These are phyloP conservation scores for Cynara cardunculus DNA, from an alignment of 129 eudicot genomes.

Conservation along the genomic window DNA sequence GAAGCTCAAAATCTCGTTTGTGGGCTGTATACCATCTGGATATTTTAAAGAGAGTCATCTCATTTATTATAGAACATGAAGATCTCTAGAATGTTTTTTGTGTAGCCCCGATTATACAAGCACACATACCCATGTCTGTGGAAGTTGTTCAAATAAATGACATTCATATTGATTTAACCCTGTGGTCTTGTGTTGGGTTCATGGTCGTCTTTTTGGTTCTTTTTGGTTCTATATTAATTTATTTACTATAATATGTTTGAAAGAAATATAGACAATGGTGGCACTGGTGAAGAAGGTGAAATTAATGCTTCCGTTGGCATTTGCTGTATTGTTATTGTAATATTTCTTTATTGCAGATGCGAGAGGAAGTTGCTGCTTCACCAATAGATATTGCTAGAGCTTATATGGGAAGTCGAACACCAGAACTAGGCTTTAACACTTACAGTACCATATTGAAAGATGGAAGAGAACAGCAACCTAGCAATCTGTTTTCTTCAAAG, in stretches of 20 bases:
- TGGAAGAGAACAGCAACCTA: constrained; percentile 34
- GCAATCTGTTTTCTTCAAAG: constrained; percentile 35
- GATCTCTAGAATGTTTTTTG: background rate
- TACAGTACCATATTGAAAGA: constrained; percentile 21
- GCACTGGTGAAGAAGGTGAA: background rate
- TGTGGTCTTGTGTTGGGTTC: background rate
- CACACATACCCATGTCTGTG: background rate
- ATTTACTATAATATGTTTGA: background rate
- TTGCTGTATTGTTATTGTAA: background rate
- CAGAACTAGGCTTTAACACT: constrained; percentile 53
- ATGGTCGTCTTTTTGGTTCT: background rate
- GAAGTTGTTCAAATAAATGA: background rate
- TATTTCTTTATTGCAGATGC: constrained; percentile 37
- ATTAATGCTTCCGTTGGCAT: background rate
- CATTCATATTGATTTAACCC: background rate
- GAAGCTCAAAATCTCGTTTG: background rate
- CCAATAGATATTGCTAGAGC: constrained; percentile 93
- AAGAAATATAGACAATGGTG: constrained; percentile 8
- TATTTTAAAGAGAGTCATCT: background rate
- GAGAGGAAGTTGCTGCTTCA: constrained; percentile 64
- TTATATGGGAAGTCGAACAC: constrained; percentile 71
- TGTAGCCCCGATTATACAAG: background rate
- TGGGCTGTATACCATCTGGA: background rate
- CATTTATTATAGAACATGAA: background rate
- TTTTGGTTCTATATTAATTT: no score